phyloP scores from a whole-genome alignment of 306 rosid genomes.

The Ormosia emarginata region DNA sequence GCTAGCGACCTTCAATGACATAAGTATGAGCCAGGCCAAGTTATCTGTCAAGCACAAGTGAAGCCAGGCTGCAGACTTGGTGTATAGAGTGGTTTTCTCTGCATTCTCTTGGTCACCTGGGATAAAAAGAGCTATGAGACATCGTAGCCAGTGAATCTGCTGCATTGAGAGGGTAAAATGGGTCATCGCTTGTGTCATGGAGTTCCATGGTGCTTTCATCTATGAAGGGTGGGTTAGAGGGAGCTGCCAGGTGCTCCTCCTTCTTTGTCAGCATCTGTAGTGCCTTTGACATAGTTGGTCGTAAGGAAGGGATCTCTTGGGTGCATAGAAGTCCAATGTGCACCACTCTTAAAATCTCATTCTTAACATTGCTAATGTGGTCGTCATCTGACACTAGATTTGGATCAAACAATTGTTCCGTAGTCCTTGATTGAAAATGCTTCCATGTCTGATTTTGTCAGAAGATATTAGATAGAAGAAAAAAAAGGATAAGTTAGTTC shows the following conservation, averaged over 20 bases:
- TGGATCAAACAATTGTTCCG: constrained; percentile 60
- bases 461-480: neutral
- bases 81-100: constrained; percentile 11
- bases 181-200: constrained; percentile 46
- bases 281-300: constrained; percentile 80
- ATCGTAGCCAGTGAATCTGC: constrained; percentile 64
- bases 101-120: constrained; percentile 49
- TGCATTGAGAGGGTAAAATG: constrained; percentile 34
- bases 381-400: constrained; percentile 56
- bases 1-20: neutral
- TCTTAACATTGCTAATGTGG: constrained; percentile 25
- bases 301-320: constrained; percentile 66
- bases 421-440: constrained; percentile 63
- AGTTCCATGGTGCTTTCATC: constrained; percentile 89
- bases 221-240: constrained; percentile 81
- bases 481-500: neutral
- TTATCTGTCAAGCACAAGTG: neutral
- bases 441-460: constrained; percentile 68
- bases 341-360: constrained; percentile 60
- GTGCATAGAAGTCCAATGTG: constrained; percentile 86
- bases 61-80: neutral
- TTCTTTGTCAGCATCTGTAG: constrained; percentile 67
- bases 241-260: constrained; percentile 68
- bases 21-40: neutral
- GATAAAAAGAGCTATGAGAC: constrained; percentile 65